Conservation (phyloP, 78 protist species). For the Tieghemostelium lacteum region DNA sequence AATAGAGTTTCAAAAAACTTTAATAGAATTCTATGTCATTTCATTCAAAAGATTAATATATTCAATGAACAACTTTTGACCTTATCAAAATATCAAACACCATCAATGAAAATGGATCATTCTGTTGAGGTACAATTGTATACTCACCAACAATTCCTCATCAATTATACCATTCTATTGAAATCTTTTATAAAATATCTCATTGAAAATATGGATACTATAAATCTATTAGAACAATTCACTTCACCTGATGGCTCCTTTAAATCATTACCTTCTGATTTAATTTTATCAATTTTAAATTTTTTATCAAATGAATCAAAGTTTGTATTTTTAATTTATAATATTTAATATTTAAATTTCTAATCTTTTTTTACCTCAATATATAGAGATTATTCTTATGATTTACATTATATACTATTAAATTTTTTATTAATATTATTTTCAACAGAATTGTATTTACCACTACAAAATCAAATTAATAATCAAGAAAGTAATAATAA, state of each 20-base stretch:
- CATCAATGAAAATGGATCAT: conserved; percentile 4
- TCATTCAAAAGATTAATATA: conserved; percentile 36
- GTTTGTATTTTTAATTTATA: conserved; percentile 4
- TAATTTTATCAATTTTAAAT: conserved; percentile 19
- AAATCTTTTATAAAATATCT: conserved; percentile 44
- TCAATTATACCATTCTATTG: conserved; percentile 50
- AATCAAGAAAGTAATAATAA: background rate
- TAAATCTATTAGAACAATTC: conserved; percentile 39
- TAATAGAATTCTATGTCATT: conserved; percentile 45
- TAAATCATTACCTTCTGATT: conserved; percentile 48
- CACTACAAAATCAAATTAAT: background rate
- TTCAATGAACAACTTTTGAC: conserved; percentile 24
- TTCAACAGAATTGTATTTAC: conserved; percentile 69
- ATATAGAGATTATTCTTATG: conserved; percentile 57
- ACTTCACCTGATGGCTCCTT: conserved; percentile 13
- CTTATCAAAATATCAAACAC: conserved; percentile 5
- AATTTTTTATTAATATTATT: conserved; percentile 43
- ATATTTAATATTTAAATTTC: background rate
- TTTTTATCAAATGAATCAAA: conserved; percentile 46
- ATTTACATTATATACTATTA: conserved; percentile 50
- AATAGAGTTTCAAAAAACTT: conserved; percentile 51
- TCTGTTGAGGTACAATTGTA: conserved; percentile 27
- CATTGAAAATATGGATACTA: conserved; percentile 48
- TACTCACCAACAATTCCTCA: conserved; percentile 40
- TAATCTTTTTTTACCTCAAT: background rate